Evolutionary conservation across 768 basidiomycete genomes (phyloP), one percentile per base, ranked within the genome.

Genomic region (Tephrocybe sp.): DNA sequence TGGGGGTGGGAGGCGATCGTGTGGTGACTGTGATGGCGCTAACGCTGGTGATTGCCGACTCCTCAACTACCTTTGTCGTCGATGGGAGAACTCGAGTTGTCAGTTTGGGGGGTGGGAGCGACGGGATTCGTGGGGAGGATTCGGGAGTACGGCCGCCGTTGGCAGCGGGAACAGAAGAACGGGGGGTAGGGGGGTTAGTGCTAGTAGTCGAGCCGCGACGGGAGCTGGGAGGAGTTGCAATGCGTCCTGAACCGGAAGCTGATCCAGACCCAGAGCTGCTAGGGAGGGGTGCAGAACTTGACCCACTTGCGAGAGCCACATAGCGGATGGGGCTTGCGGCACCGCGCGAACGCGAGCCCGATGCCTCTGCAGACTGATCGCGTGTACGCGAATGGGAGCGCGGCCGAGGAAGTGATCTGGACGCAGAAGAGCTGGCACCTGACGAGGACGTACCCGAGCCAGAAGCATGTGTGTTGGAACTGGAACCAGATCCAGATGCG

Each of bases 341-440:
- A 2, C 18, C 38, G 4, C 45, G 45, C 3, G 50, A 24, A 14
- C 46, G 40, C 0, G 54, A 47, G 17, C 50, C 34, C 5, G 44
- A 46, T 12, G 47, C 48, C n/a, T 45, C 39, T 8, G 25, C 32
- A 9, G 37, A 17, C 17, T 37, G 37, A 6, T 53, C 47, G 6
- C 32, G 39, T 28, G 42, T 37, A 8, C 64, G 58, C 3, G 64
- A 65, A 18, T 53, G 53, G 15, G 65, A 63, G 4, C 65, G 59
- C 1, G 63, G 58, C 4, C 56, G 62, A 5, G 59, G 58, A 21
- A 46, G 53, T 15, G 48, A 28, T 6, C 40, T 18, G 33, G 48
- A 36, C 6, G n/a, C 41, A 7, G 48, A 26, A 18, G 41, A 43
- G 21, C 23, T 26, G 12, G 30, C 10, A 4, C 4, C 32, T 24